These are phyloP conservation scores for Boletus tylopilopsis DNA, from an alignment of 768 basidiomycete genomes.

Conservation along the genomic window DNA sequence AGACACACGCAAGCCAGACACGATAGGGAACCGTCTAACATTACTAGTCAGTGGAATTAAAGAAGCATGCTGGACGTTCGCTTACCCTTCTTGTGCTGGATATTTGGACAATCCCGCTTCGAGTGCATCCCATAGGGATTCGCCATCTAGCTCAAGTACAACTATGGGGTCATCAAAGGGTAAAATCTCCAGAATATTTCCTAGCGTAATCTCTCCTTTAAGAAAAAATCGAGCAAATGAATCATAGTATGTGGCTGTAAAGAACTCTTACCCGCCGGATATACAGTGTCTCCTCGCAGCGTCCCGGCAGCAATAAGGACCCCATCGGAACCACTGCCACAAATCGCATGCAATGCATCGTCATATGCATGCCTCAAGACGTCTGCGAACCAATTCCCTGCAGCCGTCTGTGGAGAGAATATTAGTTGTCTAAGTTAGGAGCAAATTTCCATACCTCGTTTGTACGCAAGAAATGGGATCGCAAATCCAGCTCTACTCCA, in stretches of 20 bases:
- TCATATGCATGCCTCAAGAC: conserved; percentile 81
- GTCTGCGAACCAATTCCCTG: conserved; percentile 84
- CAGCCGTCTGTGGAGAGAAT: conserved; percentile 47
- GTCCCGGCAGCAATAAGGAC: conserved; percentile 83
- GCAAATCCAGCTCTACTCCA: conserved; percentile 62
- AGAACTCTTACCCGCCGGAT: conserved; percentile 63
- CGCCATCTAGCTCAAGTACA: conserved; percentile 76
- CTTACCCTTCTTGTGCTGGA: conserved; percentile 89
- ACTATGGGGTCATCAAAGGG: conserved; percentile 86
- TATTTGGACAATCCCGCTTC: conserved; percentile 72
- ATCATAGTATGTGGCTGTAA: neutral
- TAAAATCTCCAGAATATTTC: conserved; percentile 84
- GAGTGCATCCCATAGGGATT: conserved; percentile 73
- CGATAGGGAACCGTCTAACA: conserved; percentile 78
- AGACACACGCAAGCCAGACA: conserved; percentile 78
- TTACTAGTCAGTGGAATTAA: neutral
- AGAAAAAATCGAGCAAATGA: neutral
- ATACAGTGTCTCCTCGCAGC: conserved; percentile 78
- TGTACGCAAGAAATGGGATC: conserved; percentile 71
- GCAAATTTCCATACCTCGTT: conserved; percentile 47
- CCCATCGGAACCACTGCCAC: conserved; percentile 66
- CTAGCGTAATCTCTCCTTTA: conserved; percentile 70
- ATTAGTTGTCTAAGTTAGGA: neutral
- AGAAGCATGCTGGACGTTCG: neutral
- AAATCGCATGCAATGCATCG: conserved; percentile 56